A percentile compares a stretch with the other conserved stretches of the same genome.
These are phyloP conservation scores for Fusarium penzigii DNA, from an alignment of 2,329 filamentous ascomycete species.

Conservation along the genomic window DNA sequence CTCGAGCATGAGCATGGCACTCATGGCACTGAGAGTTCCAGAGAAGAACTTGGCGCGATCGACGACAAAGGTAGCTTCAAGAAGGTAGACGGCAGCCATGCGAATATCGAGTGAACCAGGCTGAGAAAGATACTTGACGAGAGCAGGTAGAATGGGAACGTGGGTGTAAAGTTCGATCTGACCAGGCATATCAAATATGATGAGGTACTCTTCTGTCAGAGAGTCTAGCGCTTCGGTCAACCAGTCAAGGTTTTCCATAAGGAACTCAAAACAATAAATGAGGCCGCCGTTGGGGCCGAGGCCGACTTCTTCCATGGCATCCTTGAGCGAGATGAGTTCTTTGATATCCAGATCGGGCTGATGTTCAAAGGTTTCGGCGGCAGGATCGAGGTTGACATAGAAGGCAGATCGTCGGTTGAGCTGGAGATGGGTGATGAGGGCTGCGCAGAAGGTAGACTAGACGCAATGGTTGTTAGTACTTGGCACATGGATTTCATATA, in stretches of 20 bases:
- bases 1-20: slow-evolving; percentile 98
- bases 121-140: slow-evolving; percentile 79
- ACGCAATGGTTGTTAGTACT: slow-evolving; percentile 9
- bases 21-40: slow-evolving; percentile 94
- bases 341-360: slow-evolving; percentile 93
- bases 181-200: slow-evolving; percentile 98
- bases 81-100: slow-evolving; percentile 89
- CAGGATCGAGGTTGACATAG: slow-evolving; percentile 98
- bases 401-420: slow-evolving; percentile 91
- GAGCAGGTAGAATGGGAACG: slow-evolving; percentile 83
- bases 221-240: slow-evolving; percentile 81
- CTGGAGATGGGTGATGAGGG: slow-evolving; percentile 89
- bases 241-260: slow-evolving; percentile 93
- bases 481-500: slow-evolving; percentile 17
- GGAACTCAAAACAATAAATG: slow-evolving; percentile 96
- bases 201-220: slow-evolving; percentile 91
- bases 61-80: slow-evolving; percentile 93
- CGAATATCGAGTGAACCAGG: slow-evolving; percentile 83
- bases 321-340: slow-evolving; percentile 87
- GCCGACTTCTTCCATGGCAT: slow-evolving; percentile 94
- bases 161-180: slow-evolving; percentile 99
- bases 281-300: slow-evolving; percentile 90
- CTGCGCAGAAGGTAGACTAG: slow-evolving; percentile 89
- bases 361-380: slow-evolving; percentile 90
- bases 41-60: slow-evolving; percentile 98